Evolutionary conservation across 1,284 basidiomycete species (phyloP), one percentile per base, ranked within the genome.

Genomic region (Cryptococcus sp.): DNA sequence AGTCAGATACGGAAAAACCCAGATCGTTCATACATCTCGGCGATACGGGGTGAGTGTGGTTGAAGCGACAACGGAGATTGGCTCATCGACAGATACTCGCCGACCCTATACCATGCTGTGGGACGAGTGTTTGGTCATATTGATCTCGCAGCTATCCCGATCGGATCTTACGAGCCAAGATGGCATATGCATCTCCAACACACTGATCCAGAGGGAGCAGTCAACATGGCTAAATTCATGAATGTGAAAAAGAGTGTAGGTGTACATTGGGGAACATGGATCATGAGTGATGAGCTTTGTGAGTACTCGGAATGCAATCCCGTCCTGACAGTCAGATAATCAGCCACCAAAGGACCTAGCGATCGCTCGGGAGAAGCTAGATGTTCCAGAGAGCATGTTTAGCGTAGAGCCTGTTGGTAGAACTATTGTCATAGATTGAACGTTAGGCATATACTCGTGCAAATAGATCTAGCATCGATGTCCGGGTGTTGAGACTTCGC

Each of bases 211-310:
- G 72, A 75, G 51, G 76, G 74, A 16, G 73, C 75, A 2, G 69
- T 76, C 11, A 55, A 68, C 11, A 76, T 78, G 57, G 69, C 71
- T n/a, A 57, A 63, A 31, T 67, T 74, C 52, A 64, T 73, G 49
- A 52, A 59, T 10, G 69, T 69, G 2, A 60, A 66, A 54, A 67
- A 68, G 56, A 68, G 68, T 32, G 65, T 74, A 25, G 76, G 71
- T 5, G 77, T 78, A 42, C 77, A 78, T 57, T 78, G 75, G 74
- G 76, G 76, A 4, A 79, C 78, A 0, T 79, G 77, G 77, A 61
- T 73, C 46, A 76, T 78, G 74, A 68, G 65, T 39, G 77, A 75
- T 57, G 75, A 77, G 56, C 63, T 60, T 37, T 67, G 72, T 70
- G 51, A 66, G 70, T 69, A 9, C 9, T 5, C 42, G 32, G 32